Evolutionary conservation across 2,329 filamentous ascomycete species (phyloP).

Genomic region (Alternaria sp.): DNA sequence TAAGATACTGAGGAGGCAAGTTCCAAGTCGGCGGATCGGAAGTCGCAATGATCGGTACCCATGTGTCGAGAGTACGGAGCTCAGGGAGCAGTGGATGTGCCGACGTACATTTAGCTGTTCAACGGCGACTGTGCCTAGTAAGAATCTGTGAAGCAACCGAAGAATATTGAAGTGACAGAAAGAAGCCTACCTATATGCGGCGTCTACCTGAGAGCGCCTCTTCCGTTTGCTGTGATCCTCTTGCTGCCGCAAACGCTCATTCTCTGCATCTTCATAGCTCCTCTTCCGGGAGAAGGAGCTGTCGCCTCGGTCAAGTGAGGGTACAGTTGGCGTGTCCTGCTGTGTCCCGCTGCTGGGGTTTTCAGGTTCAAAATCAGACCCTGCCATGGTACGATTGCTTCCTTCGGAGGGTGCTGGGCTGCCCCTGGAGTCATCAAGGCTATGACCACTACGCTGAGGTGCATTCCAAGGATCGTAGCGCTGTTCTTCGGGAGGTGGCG

Average conservation of each 20-base stretch:
- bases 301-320: conserved; percentile 39
- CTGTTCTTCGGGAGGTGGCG: conserved; percentile 29
- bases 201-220: conserved; percentile 45
- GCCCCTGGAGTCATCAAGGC: conserved; percentile 30
- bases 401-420: conserved; percentile 47
- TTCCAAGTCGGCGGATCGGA: background rate
- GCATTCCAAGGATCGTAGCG: conserved; percentile 37
- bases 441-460: conserved; percentile 24
- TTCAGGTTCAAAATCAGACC: conserved; percentile 46
- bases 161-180: background rate
- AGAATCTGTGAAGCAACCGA: conserved; percentile 6
- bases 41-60: background rate
- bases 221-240: conserved; percentile 50
- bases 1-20: background rate
- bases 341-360: conserved; percentile 24
- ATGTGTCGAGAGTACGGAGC: background rate
- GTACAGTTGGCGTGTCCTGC: conserved; percentile 17
- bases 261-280: conserved; percentile 47
- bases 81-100: background rate
- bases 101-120: background rate
- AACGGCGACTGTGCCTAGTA: conserved; percentile 23
- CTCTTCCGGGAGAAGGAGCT: conserved; percentile 47
- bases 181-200: conserved; percentile 45
- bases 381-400: conserved; percentile 45
- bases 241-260: conserved; percentile 44